Conservation (phyloP, 352 stramenopile species). For the Blastocystis sp. region DNA sequence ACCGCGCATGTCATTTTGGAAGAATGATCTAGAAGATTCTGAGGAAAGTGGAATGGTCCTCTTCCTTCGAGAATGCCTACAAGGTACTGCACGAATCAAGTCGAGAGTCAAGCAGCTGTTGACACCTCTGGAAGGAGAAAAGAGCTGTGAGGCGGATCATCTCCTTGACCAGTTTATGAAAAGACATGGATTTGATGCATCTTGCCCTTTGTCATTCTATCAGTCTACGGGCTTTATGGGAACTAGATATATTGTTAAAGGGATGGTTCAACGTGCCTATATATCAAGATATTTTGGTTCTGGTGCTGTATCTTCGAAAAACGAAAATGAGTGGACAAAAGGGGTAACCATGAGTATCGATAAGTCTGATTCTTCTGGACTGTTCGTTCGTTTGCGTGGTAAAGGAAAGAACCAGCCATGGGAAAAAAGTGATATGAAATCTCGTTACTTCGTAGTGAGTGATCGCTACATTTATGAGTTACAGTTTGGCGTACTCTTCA, state of each 20-base stretch:
- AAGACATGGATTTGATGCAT: not conserved
- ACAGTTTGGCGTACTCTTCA: not conserved
- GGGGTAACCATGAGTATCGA: not conserved
- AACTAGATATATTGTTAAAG: not conserved
- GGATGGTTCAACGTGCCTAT: not conserved
- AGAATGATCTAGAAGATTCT: not conserved
- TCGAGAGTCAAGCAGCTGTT: not conserved
- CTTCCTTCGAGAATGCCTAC: not conserved
- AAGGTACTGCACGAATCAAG: not conserved
- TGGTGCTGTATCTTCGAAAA: not conserved
- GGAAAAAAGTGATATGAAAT: not conserved
- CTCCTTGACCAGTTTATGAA: slow-evolving; percentile 8
- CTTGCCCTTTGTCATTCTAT: not conserved
- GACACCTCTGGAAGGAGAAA: not conserved
- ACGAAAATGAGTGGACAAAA: not conserved
- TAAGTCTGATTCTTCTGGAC: not conserved
- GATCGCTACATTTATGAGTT: slow-evolving; percentile 46
- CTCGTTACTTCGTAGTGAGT: slow-evolving; percentile 1
- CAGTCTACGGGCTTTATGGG: not conserved
- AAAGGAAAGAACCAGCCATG: not conserved
- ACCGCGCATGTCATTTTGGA: not conserved
- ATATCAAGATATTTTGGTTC: not conserved
- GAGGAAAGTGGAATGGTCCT: not conserved
- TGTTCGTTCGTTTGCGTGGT: not conserved
- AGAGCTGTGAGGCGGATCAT: not conserved